A percentile compares a stretch with the other conserved stretches of the same genome.
Evolutionary conservation across 345 rosid species (phyloP).

Genomic region (Mallotus nudiflorus): DNA sequence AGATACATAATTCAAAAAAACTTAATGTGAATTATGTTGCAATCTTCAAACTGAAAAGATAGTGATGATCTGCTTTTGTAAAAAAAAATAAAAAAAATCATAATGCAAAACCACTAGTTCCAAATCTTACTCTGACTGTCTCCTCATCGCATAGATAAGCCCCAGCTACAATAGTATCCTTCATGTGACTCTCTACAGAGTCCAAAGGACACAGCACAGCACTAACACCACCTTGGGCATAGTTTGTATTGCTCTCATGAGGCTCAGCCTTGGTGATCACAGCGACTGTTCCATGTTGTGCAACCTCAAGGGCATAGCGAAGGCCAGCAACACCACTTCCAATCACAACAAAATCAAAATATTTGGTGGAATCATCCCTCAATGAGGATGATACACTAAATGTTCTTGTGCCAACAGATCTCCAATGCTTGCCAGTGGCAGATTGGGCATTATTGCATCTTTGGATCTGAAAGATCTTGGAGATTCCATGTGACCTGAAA

Average conservation of each 20-base stretch:
- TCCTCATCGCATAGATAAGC: conserved; percentile 95
- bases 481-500: conserved; percentile 58
- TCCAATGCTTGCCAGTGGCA: conserved; percentile 30
- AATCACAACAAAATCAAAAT: conserved; percentile 83
- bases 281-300: conserved; percentile 85
- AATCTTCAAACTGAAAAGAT: background rate
- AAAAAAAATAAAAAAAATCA: background rate
- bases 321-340: conserved; percentile 99
- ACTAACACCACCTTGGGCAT: conserved; percentile 98
- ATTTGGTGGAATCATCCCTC: conserved; percentile 58
- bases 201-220: conserved; percentile 91
- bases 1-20: conserved; percentile 8
- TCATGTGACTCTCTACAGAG: conserved; percentile 98
- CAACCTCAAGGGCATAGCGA: conserved; percentile 91
- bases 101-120: conserved; percentile 5
- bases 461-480: conserved; percentile 43
- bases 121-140: conserved; percentile 76
- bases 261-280: conserved; percentile 97
- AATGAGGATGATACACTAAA: conserved; percentile 32
- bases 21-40: background rate
- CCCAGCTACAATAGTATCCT: conserved; percentile 93
- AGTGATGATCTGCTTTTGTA: background rate
- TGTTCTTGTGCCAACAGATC: conserved; percentile 32
- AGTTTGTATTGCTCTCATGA: conserved; percentile 95
- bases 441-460: conserved; percentile 37